Evolutionary conservation across 2,329 filamentous ascomycete species (phyloP).

Genomic region (Cordyceps fumosorosea): DNA sequence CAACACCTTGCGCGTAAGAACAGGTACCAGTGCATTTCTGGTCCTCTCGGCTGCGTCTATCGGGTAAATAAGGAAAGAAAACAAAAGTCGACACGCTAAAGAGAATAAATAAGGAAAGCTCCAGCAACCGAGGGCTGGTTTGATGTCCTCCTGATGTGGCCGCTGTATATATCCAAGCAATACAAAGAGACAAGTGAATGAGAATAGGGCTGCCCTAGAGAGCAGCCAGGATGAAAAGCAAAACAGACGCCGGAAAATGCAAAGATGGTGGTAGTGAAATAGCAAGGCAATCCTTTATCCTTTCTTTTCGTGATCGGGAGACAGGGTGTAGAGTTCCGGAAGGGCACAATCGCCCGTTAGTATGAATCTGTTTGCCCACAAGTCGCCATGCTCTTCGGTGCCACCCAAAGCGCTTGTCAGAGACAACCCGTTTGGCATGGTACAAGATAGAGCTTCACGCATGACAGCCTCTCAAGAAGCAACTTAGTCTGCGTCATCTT

Average conservation of each 20-base stretch:
- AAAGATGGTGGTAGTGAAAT: background rate
- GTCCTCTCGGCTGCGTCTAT: background rate
- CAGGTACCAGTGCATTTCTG: background rate
- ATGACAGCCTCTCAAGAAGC: conserved; percentile 12
- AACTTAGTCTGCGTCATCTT: conserved; percentile 40
- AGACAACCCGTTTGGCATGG: conserved; percentile 3
- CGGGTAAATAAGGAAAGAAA: background rate
- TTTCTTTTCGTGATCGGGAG: background rate
- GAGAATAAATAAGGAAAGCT: background rate
- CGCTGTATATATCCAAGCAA: conserved; percentile 5
- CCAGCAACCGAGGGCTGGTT: background rate
- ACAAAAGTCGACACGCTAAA: background rate
- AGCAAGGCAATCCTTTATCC: background rate
- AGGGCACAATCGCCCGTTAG: background rate
- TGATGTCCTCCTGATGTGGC: background rate
- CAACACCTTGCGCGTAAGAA: conserved; percentile 1
- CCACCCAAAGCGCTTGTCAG: conserved; percentile 3
- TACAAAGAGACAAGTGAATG: background rate
- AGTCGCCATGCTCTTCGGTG: background rate
- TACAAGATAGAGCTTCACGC: background rate
- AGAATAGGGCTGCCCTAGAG: background rate
- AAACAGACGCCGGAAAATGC: conserved; percentile 3
- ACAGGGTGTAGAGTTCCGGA: background rate
- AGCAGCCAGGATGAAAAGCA: background rate
- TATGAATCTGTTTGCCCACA: background rate